Evolutionary conservation across 169 alveolate genomes (phyloP).

Genomic region (Cryptosporidium felis): DNA sequence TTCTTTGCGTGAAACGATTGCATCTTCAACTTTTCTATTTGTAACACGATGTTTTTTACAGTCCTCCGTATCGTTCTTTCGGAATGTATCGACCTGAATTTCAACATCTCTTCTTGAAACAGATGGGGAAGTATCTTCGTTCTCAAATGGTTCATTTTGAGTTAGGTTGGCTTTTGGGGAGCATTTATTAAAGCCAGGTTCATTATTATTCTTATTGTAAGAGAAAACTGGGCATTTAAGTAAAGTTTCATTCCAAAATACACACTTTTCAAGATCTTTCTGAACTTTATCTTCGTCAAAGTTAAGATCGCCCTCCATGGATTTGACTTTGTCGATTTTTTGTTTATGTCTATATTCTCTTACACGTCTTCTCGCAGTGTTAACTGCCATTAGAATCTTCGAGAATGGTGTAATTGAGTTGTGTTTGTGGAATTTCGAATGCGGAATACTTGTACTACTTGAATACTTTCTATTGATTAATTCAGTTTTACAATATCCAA

Average conservation of each 20-base stretch:
- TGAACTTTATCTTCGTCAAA: too few relatives aligned
- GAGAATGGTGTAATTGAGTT: constrained; percentile 6
- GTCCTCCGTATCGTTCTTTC: not conserved
- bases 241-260: constrained; percentile 19
- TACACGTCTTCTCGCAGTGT: constrained; percentile 67
- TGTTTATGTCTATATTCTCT: constrained; percentile 64
- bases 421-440: too few relatives aligned
- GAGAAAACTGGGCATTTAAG: not conserved
- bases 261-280: not conserved
- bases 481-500: too few relatives aligned
- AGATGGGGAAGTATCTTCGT: too few relatives aligned
- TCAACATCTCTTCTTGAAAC: constrained; percentile 27
- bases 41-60: not conserved
- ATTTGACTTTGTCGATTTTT: not conserved
- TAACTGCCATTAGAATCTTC: constrained; percentile 44
- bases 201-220: not conserved
- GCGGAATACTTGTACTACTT: too few relatives aligned
- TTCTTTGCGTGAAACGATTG: too few relatives aligned
- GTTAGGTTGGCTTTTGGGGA: not conserved
- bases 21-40: not conserved
- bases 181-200: not conserved
- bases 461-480: too few relatives aligned
- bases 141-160: not conserved
- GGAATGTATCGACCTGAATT: constrained; percentile 20
- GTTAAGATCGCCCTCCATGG: too few relatives aligned